Base-by-base conservation (phyloP, 192 early-diverging fungal genomes). In the Rhizophagus clarus region DNA sequence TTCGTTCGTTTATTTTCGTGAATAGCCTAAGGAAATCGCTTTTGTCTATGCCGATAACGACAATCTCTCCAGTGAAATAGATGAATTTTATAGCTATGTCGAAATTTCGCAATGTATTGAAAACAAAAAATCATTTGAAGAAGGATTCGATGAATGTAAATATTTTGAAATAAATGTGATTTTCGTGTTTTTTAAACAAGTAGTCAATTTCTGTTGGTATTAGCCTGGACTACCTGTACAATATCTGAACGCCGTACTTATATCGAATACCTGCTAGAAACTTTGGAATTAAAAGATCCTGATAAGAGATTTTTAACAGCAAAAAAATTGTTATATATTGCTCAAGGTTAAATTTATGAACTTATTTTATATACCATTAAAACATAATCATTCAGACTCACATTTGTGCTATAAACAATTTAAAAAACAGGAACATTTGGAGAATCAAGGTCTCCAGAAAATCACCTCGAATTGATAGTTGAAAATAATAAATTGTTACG, bases 271-370 rank as follows among this genome's bases (percentile, higher is more conserved):
- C 82, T 93, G 10, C 76, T 93, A 26, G 87, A 95, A 69, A 79
- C 84, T 34, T 80, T 95, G 32, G 92, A 93, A 61, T 82, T 89
- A 24, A 80, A 84, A 5, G 84, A 85, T 68, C 78, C 88, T 24
- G 73, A 82, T 6, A 82, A 81, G 61, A 82, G 93, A 37, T 81
- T 88, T 17, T 82, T 72, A 6, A 86, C 92, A 11, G 88, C 88
- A 1, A 87, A 86, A 61, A 86, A 85, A 68, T 69, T 95, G 42
- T 81, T 92, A 12, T 93, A 92, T 68, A 88, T 93, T 79, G 82
- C 92, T 1, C 89, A 93, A 85, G 93, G 92, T 93, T 85, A n/a
- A 26, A 11, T 68, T 24, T 32, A 64, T 62, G 42, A 37, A 51
- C 20, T 56, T 6, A 56, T 56, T 56, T 56, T 12, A 45, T 45